These are phyloP conservation scores for Helichrysum umbraculigerum DNA, from an alignment of 129 eudicot genomes.

Conservation along the genomic window DNA sequence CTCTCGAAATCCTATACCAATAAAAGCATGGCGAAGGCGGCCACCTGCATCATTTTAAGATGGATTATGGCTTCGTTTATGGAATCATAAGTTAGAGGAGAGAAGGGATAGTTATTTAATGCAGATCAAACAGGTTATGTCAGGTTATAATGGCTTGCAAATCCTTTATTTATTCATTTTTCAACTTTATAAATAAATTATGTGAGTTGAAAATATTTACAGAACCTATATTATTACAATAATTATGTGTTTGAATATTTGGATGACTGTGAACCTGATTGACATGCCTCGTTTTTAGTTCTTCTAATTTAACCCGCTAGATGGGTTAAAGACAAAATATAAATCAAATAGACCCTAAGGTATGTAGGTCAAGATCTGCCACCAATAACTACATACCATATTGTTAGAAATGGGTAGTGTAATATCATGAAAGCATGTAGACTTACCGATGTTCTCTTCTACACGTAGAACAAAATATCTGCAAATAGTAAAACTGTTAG, in stretches of 20 bases:
- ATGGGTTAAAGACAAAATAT: neutral
- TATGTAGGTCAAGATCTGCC: neutral
- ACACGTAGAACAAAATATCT: slow-evolving; percentile 96
- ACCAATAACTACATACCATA: neutral
- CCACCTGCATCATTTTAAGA: slow-evolving; percentile 58
- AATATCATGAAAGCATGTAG: slow-evolving; percentile 1
- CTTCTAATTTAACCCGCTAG: neutral
- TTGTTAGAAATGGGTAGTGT: neutral
- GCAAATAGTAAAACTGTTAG: slow-evolving; percentile 31
- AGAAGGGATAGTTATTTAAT: no score
- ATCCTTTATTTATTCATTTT: neutral
- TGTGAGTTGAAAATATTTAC: neutral
- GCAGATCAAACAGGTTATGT: neutral
- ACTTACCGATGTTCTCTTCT: slow-evolving; percentile 89
- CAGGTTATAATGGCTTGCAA: neutral
- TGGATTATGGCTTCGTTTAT: neutral
- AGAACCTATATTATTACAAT: neutral
- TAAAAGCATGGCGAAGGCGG: slow-evolving; percentile 95
- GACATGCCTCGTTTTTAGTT: neutral
- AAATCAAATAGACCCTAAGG: slow-evolving; percentile 2
- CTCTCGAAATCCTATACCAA: slow-evolving; percentile 96
- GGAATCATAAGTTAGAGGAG: slow-evolving; percentile 14
- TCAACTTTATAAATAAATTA: neutral
- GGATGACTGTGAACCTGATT: neutral
- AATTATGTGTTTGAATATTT: neutral